Conservation (phyloP, 2,329 filamentous ascomycete genomes). For the Penicillium psychrosexuale region DNA sequence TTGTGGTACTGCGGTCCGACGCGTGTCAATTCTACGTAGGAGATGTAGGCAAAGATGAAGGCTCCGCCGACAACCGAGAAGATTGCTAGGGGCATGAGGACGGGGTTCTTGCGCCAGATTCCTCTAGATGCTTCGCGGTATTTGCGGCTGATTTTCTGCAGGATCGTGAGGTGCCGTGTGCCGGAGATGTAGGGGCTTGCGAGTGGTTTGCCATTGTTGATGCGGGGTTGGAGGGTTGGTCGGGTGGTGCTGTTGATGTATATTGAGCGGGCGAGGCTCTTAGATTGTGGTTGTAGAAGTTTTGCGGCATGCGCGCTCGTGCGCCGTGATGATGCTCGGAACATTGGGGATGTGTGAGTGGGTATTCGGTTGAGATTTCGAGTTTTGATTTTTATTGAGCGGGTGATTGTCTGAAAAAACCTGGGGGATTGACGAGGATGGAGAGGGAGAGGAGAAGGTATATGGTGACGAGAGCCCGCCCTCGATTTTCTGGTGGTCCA, state of each 20-base stretch:
- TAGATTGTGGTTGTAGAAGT: slow-evolving; percentile 16
- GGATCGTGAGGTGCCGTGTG: slow-evolving; percentile 26
- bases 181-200: neutral
- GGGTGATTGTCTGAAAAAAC: neutral
- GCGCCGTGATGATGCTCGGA: slow-evolving; percentile 30
- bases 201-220: slow-evolving; percentile 3
- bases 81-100: slow-evolving; percentile 43
- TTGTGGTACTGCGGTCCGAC: slow-evolving; percentile 42
- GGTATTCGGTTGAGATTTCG: neutral
- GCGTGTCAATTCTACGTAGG: slow-evolving; percentile 44
- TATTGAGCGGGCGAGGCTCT: slow-evolving; percentile 22
- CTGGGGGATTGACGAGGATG: neutral
- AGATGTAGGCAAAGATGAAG: slow-evolving; percentile 39
- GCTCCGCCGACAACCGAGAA: slow-evolving; percentile 37
- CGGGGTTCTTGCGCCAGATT: slow-evolving; percentile 44
- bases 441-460: neutral
- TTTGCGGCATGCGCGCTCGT: slow-evolving; percentile 24
- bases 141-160: slow-evolving; percentile 32
- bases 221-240: slow-evolving; percentile 11
- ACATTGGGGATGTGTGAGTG: slow-evolving; percentile 17
- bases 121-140: slow-evolving; percentile 38
- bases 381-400: neutral
- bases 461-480: slow-evolving; percentile 7
- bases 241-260: slow-evolving; percentile 14
- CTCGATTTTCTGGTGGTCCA: slow-evolving; percentile 24